Percentiles rank a stretch among this genome's conserved stretches.
Conservation (phyloP, 139 green algal genomes). For the Chlorella sp. region DNA sequence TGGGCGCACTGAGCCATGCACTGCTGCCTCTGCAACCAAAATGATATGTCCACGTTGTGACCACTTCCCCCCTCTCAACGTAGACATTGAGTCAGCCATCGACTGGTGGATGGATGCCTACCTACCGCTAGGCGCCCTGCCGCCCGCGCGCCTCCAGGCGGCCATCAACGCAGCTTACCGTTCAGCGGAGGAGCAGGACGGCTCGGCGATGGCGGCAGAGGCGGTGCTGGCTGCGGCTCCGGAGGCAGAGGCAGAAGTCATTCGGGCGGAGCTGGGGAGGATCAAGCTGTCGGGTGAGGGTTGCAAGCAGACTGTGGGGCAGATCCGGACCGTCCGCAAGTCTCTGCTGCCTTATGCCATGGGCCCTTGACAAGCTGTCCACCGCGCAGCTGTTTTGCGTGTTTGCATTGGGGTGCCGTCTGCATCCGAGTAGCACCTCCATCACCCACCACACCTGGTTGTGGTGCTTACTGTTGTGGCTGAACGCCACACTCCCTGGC, state of each 20-base stretch:
- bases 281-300: conserved; percentile 27
- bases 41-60: too few species aligned
- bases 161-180: conserved; percentile 30
- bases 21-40: neutral
- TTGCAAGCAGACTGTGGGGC: neutral
- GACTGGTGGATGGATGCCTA: conserved; percentile 49
- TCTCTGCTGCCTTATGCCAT: too few species aligned
- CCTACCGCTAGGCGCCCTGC: neutral
- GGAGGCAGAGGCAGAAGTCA: conserved; percentile 17
- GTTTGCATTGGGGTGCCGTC: too few species aligned
- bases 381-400: too few species aligned
- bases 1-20: too few species aligned
- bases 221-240: conserved; percentile 22
- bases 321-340: neutral
- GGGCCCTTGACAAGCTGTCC: too few species aligned
- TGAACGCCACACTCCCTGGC: neutral
- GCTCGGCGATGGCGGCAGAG: neutral
- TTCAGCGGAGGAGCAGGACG: conserved; percentile 23
- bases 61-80: neutral
- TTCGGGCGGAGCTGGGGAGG: neutral
- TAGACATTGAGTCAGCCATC: conserved; percentile 59
- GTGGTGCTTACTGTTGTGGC: neutral
- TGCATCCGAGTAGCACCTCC: too few species aligned
- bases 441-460: neutral
- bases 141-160: neutral